Percentiles rank a stretch among this genome's conserved stretches.
Conservation (phyloP, 371 early-diverging fungal genomes). For the Capniomyces stellatus region DNA sequence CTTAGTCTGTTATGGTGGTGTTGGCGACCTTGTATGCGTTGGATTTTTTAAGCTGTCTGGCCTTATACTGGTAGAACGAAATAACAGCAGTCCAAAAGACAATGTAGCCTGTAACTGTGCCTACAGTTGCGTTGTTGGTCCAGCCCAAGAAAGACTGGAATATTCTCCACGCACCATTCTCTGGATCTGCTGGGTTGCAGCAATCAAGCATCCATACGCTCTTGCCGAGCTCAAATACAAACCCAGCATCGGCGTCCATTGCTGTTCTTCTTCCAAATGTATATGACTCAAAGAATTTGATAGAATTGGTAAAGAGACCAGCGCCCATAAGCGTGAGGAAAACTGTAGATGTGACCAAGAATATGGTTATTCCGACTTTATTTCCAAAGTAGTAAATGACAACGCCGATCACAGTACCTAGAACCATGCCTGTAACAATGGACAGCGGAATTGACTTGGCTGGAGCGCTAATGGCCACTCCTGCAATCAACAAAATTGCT, state of each 20-base stretch:
- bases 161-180: constrained; percentile 41
- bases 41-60: neutral
- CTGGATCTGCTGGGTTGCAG: constrained; percentile 30
- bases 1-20: too few relatives aligned
- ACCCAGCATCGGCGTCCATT: constrained; percentile 14
- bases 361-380: constrained; percentile 40
- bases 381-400: constrained; percentile 49
- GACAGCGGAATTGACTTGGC: constrained; percentile 59
- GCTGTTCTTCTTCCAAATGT: constrained; percentile 20
- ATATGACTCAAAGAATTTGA: constrained; percentile 37
- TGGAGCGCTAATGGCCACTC: constrained; percentile 46
- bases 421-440: constrained; percentile 39
- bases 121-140: constrained; percentile 52
- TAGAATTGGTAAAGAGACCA: constrained; percentile 41
- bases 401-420: constrained; percentile 45
- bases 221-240: constrained; percentile 24
- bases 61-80: constrained; percentile 23
- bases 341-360: constrained; percentile 53
- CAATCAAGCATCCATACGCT: constrained; percentile 36
- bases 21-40: neutral
- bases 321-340: constrained; percentile 56
- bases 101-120: constrained; percentile 46
- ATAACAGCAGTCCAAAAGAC: constrained; percentile 48
- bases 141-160: constrained; percentile 64
- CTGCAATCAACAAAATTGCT: constrained; percentile 61